These are phyloP conservation scores for Candolleomyces aberdarensis DNA, from an alignment of 768 basidiomycete species.

Conservation along the genomic window DNA sequence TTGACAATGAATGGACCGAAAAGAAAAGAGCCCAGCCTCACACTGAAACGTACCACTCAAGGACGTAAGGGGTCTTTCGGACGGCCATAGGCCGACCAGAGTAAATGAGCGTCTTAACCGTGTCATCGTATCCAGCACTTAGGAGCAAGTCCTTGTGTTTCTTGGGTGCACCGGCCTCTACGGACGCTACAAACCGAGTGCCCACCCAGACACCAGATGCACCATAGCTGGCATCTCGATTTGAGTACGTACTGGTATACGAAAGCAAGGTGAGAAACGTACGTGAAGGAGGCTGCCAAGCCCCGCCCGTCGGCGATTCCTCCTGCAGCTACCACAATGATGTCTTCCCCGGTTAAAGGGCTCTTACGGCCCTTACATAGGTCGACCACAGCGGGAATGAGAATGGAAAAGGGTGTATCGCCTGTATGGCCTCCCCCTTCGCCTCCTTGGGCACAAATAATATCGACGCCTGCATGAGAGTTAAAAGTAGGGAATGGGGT, in stretches of 20 bases:
- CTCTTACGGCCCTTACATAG: constrained; percentile 65
- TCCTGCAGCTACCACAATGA: constrained; percentile 81
- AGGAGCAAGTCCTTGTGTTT: constrained; percentile 68
- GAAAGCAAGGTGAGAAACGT: constrained; percentile 15
- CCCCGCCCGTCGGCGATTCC: constrained; percentile 83
- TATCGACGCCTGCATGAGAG: constrained; percentile 62
- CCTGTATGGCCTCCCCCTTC: constrained; percentile 91
- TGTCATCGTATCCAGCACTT: constrained; percentile 74
- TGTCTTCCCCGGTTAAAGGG: constrained; percentile 73
- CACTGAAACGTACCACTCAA: constrained; percentile 51
- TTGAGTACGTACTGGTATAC: neutral
- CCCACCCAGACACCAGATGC: constrained; percentile 88
- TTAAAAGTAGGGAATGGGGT: neutral
- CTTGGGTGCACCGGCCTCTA: constrained; percentile 75
- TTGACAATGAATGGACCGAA: neutral
- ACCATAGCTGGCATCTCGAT: constrained; percentile 52
- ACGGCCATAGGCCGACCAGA: constrained; percentile 81
- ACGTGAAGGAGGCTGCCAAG: constrained; percentile 72
- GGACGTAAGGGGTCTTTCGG: constrained; percentile 75
- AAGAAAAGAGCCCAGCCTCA: neutral
- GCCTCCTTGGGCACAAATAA: constrained; percentile 86
- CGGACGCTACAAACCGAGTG: constrained; percentile 81
- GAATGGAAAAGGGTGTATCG: constrained; percentile 74
- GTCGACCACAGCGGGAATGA: constrained; percentile 82
- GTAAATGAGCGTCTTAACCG: constrained; percentile 67